Conservation (phyloP, 2,329 filamentous ascomycete genomes). For the Dendrostoma leiphaemia region DNA sequence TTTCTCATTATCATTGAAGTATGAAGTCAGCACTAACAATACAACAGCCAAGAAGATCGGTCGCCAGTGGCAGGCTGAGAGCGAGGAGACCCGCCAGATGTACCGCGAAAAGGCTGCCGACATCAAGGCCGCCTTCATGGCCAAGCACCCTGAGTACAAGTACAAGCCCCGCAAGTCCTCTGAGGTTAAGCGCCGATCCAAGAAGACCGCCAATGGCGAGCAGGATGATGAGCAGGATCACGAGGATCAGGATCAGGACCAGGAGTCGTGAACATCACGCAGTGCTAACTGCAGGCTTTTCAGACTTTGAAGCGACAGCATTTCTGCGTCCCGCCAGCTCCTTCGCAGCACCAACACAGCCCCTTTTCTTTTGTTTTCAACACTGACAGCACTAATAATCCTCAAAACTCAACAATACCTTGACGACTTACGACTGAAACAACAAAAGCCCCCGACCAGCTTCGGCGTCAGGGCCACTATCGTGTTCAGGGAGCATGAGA, state of each 20-base stretch:
- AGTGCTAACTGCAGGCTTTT: too few species aligned
- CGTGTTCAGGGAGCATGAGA: too few species aligned
- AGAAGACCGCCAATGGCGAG: not conserved
- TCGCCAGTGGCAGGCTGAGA: slow-evolving; percentile 34
- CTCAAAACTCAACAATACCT: not conserved
- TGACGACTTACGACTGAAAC: not conserved
- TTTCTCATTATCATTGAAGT: too few species aligned
- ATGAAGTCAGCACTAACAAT: too few species aligned
- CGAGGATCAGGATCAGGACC: too few species aligned
- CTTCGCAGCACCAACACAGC: too few species aligned
- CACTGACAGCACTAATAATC: not conserved
- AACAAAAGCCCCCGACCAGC: too few species aligned
- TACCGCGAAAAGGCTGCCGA: slow-evolving; percentile 31
- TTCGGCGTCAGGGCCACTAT: too few species aligned
- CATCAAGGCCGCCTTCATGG: slow-evolving; percentile 29
- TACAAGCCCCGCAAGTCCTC: slow-evolving; percentile 34
- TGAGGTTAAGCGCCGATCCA: slow-evolving; percentile 14
- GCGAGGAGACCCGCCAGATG: slow-evolving; percentile 26
- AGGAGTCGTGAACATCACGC: too few species aligned
- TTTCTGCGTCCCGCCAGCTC: too few species aligned
- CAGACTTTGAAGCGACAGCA: too few species aligned
- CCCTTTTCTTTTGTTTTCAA: not conserved
- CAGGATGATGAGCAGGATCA: too few species aligned
- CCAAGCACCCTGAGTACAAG: slow-evolving; percentile 35
- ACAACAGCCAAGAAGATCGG: slow-evolving; percentile 34